Conservation (phyloP, 768 basidiomycete species). For the Boletus subcaerulescens region DNA sequence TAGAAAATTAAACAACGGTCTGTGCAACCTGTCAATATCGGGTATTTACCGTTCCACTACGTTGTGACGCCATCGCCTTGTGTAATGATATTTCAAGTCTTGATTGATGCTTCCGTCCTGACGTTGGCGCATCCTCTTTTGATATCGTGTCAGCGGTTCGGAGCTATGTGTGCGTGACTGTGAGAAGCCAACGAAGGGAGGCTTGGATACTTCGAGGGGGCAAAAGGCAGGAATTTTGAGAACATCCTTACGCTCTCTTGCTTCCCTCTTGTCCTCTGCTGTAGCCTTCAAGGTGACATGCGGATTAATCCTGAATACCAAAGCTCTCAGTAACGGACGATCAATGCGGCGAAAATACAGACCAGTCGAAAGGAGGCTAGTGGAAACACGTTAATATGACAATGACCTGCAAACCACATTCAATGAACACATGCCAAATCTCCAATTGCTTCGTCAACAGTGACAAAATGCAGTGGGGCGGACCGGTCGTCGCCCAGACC, state of each 20-base stretch:
- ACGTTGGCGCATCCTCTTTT: conserved; percentile 36
- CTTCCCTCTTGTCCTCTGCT: conserved; percentile 32
- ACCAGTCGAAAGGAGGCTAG: conserved; percentile 74
- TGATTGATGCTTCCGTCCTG: conserved; percentile 18
- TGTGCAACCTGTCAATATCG: background rate
- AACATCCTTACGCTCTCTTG: conserved; percentile 32
- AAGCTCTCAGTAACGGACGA: conserved; percentile 1
- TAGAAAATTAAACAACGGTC: conserved; percentile 18
- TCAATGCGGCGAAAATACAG: background rate
- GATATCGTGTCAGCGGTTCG: conserved; percentile 44
- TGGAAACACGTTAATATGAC: conserved; percentile 1
- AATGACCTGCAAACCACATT: conserved; percentile 5
- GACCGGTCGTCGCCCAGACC: conserved; percentile 36
- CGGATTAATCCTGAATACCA: conserved; percentile 52
- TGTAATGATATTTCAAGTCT: conserved; percentile 55
- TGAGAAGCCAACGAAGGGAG: conserved; percentile 44
- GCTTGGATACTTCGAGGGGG: conserved; percentile 29
- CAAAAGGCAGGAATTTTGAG: conserved; percentile 46
- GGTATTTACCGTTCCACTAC: conserved; percentile 52
- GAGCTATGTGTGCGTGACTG: conserved; percentile 41
- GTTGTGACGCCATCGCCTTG: conserved; percentile 37
- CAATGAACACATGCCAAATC: conserved; percentile 54
- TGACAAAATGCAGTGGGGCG: conserved; percentile 59
- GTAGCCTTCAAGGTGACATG: conserved; percentile 39
- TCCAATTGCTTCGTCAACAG: conserved; percentile 61